These are phyloP conservation scores for Oenanthe sinensis DNA, from an alignment of 129 eudicot genomes.

Conservation along the genomic window DNA sequence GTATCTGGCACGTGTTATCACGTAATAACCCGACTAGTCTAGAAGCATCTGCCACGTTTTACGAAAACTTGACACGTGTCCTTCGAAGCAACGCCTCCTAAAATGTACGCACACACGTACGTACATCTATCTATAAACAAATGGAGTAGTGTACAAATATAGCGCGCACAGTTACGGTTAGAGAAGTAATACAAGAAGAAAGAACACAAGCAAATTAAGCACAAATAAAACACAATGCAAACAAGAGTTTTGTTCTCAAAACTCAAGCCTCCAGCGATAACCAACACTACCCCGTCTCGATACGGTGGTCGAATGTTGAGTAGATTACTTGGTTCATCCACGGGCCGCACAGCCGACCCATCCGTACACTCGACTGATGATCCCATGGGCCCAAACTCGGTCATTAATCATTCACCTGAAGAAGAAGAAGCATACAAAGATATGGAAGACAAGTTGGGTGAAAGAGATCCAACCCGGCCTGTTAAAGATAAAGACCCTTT, in stretches of 20 bases:
- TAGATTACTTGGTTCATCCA: neutral
- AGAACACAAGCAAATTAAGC: neutral
- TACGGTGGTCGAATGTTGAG: neutral
- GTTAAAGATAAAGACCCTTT: conserved; percentile 27
- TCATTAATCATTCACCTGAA: neutral
- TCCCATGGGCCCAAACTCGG: neutral
- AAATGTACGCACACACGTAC: neutral
- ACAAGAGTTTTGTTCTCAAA: neutral
- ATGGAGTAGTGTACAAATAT: too few species aligned
- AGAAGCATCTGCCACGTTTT: conserved; percentile 10
- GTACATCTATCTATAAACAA: too few species aligned
- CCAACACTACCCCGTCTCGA: neutral
- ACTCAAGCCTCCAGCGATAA: neutral
- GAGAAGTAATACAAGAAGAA: too few species aligned
- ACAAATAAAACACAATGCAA: neutral
- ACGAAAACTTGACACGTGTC: neutral
- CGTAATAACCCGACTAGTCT: neutral
- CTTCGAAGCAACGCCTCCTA: neutral
- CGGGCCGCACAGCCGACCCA: neutral
- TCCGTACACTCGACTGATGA: neutral
- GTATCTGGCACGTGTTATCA: neutral
- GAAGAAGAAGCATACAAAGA: neutral
- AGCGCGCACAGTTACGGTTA: too few species aligned
- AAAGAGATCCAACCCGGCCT: conserved; percentile 8
- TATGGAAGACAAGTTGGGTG: neutral